Evolutionary conservation across 2,329 filamentous ascomycete genomes (phyloP), one percentile per base, ranked within the genome.

Genomic region (Botrytis aclada): DNA sequence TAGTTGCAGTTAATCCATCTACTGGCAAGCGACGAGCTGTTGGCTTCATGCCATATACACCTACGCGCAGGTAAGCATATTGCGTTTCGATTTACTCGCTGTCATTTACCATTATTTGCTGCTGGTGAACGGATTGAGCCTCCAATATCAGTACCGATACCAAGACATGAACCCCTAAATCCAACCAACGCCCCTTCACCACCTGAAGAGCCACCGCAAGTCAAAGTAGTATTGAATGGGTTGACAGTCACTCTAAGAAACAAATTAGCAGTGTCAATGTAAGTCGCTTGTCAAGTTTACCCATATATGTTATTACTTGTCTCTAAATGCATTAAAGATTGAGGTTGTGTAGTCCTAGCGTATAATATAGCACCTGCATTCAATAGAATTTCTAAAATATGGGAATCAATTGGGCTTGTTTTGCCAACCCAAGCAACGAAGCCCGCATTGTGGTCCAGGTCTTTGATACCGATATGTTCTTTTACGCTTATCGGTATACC

Each of bases 121-220:
- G 85, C 84, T 2, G 85, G 85, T 16, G 79, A 82, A 20, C 86
- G 80, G 70, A 87, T 85, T 0, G 82, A 84, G 7, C 85, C 85
- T 20, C 85, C 85, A 73, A 88, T 87, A 75, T 88, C 86, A 8
- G 84, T 85, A 0, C 86, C 88, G 64, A 89, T 84, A 1, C 87
- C 87, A 16, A 89, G 80, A 77, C 82, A 83, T 20, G 84, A 87
- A 16, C 87, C 87, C 34, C 84, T 80, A 37, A 88, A 80, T 1
- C 83, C 87, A 20, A 88, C 72, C 4, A 89, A 79, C 0, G 88
- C 86, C 1, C 87, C 87, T 80, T 89, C 88, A 62, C 88, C 88
- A 60, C 88, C 88, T 10, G 85, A 86, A 6, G 84, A 86, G 3
- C 87, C 88, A 9, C 88, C 88, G 29, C 83, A 77, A 0, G 86